Evolutionary conservation across 2,329 filamentous ascomycete genomes (phyloP), one percentile per base, ranked within the genome.

Genomic region (Ophiostoma himal-ulmi): DNA sequence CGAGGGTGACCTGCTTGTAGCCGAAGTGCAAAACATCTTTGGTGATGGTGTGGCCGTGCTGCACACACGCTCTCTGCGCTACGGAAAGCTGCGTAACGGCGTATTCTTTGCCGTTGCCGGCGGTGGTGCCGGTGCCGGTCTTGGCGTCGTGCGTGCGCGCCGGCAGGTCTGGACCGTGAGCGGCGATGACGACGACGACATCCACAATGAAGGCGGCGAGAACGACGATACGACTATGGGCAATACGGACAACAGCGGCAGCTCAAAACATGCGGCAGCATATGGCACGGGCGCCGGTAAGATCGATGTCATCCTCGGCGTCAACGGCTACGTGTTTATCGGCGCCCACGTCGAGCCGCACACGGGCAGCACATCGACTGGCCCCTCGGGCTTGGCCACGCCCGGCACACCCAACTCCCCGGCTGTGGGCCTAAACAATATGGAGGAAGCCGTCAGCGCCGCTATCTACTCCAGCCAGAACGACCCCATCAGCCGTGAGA

Each of bases 381-480:
- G 36, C 13, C 36, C 77, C 77, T 17, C 8, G 74, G 85, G 82
- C 90, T 93, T 14, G 26, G 41, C 34, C 37, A 78, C 85, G 82
- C 91, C 93, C 26, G 52, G 65, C 60, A 52, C 78, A 6, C 72
- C 73, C 22, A 69, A 20, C n/a, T 78, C 71, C 36, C 36, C 68
- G 20, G 48, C 62, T 17, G 60, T 74, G 30, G 77, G 88, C 82
- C 92, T 97, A 76, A 96, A 93, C 69, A 87, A 91, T 74, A 86
- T 97, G 78, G 95, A 98, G 79, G 95, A 99, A 81, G 89, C 84
- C 75, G 91, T 95, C 26, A 93, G 89, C 73, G 88, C 89, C 76
- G 91, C 90, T 69, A 93, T 97, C 75, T 99, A 99, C 81, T 95
- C 92, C 70, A 96, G 92, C 78, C 93, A 97, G 82, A 99, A 99